Percentiles rank a stretch among this genome's conserved stretches.
These are phyloP conservation scores for Pseudogymnoascus sp. DNA, from an alignment of 2,329 filamentous ascomycete species.

Conservation along the genomic window DNA sequence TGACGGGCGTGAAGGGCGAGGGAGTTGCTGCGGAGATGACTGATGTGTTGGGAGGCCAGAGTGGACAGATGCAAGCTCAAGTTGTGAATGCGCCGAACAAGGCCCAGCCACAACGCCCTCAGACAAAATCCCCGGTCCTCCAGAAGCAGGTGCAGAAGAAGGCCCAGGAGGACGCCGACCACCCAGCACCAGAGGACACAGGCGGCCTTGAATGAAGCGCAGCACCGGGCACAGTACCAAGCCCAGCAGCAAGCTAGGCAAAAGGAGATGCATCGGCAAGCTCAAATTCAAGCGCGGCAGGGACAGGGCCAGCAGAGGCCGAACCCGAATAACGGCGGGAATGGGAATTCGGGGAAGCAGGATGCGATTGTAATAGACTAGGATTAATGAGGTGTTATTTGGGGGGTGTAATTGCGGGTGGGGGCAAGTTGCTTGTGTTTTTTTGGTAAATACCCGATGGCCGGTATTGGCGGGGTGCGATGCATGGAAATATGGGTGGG, in stretches of 20 bases:
- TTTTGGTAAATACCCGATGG: conserved; percentile 7
- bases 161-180: background rate
- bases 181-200: background rate
- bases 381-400: conserved; percentile 5
- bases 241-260: background rate
- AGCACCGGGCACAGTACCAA: background rate
- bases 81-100: background rate
- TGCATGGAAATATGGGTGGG: conserved; percentile 8
- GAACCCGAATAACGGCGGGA: background rate
- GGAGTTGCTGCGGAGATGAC: background rate
- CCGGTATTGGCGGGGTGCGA: background rate
- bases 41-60: background rate
- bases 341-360: background rate
- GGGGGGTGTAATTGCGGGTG: background rate
- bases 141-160: conserved; percentile 5
- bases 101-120: background rate
- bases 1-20: background rate
- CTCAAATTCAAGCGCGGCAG: background rate
- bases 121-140: background rate
- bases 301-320: background rate
- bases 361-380: conserved; percentile 9
- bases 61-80: background rate
- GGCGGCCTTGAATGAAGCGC: background rate
- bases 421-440: background rate
- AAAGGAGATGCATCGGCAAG: background rate